These are phyloP conservation scores for Barnettozyma wickerhamii DNA, from an alignment of 805 yeast genomes.

Conservation along the genomic window DNA sequence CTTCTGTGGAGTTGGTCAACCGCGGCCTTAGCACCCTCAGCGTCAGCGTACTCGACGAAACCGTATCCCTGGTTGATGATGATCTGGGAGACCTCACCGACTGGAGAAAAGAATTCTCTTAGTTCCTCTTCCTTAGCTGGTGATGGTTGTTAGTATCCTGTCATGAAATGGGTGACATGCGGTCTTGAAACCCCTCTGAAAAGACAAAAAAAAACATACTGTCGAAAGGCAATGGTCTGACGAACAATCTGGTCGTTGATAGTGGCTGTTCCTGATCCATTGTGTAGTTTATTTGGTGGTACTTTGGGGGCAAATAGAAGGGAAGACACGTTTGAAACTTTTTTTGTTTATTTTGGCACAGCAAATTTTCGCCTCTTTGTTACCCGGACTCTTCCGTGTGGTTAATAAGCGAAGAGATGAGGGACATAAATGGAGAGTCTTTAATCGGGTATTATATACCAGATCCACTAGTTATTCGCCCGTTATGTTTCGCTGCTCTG, in stretches of 20 bases:
- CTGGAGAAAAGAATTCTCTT: conserved; percentile 61
- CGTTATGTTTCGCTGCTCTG: conserved; percentile 7
- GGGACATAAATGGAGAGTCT: no score
- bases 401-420: no score
- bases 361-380: no score
- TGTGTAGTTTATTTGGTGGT: background rate
- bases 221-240: conserved; percentile 60
- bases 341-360: conserved; percentile 1
- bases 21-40: conserved; percentile 71
- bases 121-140: conserved; percentile 48
- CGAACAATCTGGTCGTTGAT: conserved; percentile 46
- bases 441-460: background rate
- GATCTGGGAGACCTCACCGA: conserved; percentile 65
- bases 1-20: conserved; percentile 70
- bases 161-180: conserved; percentile 13
- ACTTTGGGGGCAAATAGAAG: background rate
- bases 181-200: conserved; percentile 15
- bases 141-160: conserved; percentile 4
- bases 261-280: conserved; percentile 23
- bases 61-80: conserved; percentile 81
- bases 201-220: no score
- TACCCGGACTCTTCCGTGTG: no score
- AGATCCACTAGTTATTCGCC: no score
- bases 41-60: conserved; percentile 76
- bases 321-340: background rate